phyloP scores from a whole-genome alignment of 2,329 filamentous ascomycete genomes.

The Ascochyta pisi region DNA sequence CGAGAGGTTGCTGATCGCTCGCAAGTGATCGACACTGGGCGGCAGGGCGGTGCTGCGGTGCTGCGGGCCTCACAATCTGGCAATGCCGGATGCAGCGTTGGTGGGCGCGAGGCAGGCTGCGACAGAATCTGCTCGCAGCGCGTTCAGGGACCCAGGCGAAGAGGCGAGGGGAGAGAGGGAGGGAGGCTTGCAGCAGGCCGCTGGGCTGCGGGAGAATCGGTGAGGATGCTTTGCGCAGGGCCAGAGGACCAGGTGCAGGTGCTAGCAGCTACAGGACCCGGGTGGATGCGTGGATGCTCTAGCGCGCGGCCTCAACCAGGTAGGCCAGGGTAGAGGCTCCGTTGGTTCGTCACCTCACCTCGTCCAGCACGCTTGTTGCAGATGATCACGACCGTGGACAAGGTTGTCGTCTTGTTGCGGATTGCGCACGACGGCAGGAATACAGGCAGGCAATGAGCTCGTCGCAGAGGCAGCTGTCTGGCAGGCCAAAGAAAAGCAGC shows the following conservation, averaged over 20 bases:
- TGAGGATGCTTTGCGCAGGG: conserved; percentile 9
- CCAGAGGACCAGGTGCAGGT: not conserved
- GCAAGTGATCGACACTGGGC: conserved; percentile 16
- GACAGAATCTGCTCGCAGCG: conserved; percentile 6
- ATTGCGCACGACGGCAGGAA: not conserved
- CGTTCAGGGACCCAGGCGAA: not conserved
- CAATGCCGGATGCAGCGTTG: conserved; percentile 16
- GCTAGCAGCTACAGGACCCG: not conserved
- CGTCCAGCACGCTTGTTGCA: conserved; percentile 3
- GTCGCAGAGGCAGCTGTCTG: not conserved
- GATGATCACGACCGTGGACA: too few relatives aligned
- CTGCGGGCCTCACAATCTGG: not conserved
- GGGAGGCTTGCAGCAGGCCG: conserved; percentile 8
- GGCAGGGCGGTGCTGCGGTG: conserved; percentile 7
- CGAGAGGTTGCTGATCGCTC: conserved; percentile 12
- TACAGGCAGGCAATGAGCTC: not conserved
- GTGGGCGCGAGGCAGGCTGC: conserved; percentile 1
- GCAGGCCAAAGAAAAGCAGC: conserved; percentile 2
- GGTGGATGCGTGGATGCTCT: not conserved
- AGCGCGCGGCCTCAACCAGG: conserved; percentile 12
- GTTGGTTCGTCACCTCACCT: not conserved
- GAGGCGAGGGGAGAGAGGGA: not conserved
- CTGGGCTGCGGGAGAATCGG: conserved; percentile 9
- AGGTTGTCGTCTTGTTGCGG: too few relatives aligned
- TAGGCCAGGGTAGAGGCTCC: not conserved